A percentile compares a stretch with the other conserved stretches of the same genome.
phyloP scores from a whole-genome alignment of 805 yeast genomes.

The Myxozyma nipponensis region DNA sequence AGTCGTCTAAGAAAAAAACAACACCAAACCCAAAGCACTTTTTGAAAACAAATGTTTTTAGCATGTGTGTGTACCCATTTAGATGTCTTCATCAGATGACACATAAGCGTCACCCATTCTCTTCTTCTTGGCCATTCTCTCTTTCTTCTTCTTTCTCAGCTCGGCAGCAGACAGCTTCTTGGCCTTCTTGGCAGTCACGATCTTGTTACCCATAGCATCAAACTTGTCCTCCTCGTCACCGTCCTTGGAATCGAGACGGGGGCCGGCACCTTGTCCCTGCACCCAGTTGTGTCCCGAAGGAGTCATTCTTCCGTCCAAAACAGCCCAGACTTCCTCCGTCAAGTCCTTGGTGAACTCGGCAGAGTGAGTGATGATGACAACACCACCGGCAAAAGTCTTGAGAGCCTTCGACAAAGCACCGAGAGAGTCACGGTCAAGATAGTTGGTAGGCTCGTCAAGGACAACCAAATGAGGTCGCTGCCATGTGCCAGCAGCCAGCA shows the following conservation, averaged over 20 bases:
- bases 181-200: conserved; percentile 93
- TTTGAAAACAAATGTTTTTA: not conserved
- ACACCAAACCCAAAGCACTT: not conserved
- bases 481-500: conserved; percentile 99
- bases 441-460: conserved; percentile 99
- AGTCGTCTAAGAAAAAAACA: not conserved
- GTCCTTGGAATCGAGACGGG: conserved; percentile 89
- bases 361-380: conserved; percentile 98
- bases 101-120: conserved; percentile 98
- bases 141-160: conserved; percentile 99
- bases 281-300: conserved; percentile 99
- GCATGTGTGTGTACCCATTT: conserved; percentile 33
- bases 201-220: conserved; percentile 99
- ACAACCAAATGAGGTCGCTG: conserved; percentile 99
- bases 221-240: conserved; percentile 94
- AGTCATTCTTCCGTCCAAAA: conserved; percentile 94
- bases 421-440: conserved; percentile 97
- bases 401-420: conserved; percentile 99
- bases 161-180: conserved; percentile 97
- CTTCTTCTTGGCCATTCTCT: conserved; percentile 99
- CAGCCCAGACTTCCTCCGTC: conserved; percentile 99
- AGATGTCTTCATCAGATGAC: conserved; percentile 89
- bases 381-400: conserved; percentile 99
- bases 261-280: conserved; percentile 99
- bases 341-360: conserved; percentile 99